Percentiles rank a stretch among this genome's conserved stretches.
Conservation (phyloP, 164 flowering plant genomes). For the Malania oleifera region DNA sequence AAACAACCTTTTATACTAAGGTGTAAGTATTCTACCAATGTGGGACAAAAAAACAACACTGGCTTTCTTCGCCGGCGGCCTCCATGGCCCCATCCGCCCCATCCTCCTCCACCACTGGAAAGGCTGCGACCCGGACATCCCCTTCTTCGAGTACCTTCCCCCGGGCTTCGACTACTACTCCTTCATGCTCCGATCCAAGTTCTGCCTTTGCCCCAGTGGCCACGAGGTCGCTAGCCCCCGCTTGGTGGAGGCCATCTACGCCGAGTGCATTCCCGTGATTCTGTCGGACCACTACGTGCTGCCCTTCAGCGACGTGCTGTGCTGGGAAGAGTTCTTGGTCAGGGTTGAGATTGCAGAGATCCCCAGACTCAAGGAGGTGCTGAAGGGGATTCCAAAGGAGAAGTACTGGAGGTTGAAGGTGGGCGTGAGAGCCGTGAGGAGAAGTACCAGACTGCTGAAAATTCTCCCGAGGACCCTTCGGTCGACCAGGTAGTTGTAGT, state of each 20-base stretch:
- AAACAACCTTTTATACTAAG: too few species aligned
- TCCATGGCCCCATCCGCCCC: conserved; percentile 29
- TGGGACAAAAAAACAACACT: conserved; percentile 11
- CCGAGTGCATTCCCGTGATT: conserved; percentile 29
- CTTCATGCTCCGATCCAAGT: conserved; percentile 22
- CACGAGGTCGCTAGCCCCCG: conserved; percentile 32
- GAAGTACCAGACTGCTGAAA: too few species aligned
- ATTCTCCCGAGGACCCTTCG: too few species aligned
- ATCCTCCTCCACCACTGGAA: conserved; percentile 28
- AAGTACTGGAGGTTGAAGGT: too few species aligned
- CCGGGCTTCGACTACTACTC: conserved; percentile 15
- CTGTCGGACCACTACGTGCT: conserved; percentile 16
- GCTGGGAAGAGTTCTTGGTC: conserved; percentile 28
- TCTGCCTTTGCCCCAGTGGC: conserved; percentile 38
- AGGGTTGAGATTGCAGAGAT: too few species aligned
- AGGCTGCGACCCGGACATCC: conserved; percentile 23
- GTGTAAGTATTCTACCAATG: too few species aligned
- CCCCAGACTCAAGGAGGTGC: too few species aligned
- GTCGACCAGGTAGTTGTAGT: too few species aligned
- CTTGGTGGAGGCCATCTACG: conserved; percentile 19
- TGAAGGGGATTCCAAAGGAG: too few species aligned
- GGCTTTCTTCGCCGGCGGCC: conserved; percentile 25
- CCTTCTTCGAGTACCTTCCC: conserved; percentile 26
- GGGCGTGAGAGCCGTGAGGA: too few species aligned
- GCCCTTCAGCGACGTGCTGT: conserved; percentile 31